Evolutionary conservation across 768 basidiomycete genomes (phyloP).

Genomic region (Rhodotorula kratochvilovae): DNA sequence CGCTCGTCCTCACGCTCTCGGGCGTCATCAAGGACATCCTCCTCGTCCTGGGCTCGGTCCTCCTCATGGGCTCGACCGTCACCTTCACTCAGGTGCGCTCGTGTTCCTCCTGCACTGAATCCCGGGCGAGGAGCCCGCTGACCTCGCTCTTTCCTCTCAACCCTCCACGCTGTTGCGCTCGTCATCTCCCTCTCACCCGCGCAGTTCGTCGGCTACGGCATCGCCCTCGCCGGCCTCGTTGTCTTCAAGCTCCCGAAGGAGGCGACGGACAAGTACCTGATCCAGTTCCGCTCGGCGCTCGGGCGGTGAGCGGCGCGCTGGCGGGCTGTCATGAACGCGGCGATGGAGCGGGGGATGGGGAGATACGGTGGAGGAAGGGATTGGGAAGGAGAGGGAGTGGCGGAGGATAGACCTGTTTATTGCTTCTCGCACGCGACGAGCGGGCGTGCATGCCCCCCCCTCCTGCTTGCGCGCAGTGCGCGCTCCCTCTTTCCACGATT

Average conservation of each 20-base stretch:
- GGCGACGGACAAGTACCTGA: conserved; percentile 33
- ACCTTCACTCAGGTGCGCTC: conserved; percentile 69
- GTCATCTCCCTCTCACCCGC: too few relatives aligned
- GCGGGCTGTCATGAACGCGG: not conserved
- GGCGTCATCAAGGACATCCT: conserved; percentile 74
- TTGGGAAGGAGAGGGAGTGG: too few relatives aligned
- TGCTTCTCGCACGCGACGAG: too few relatives aligned
- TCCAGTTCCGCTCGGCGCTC: conserved; percentile 21
- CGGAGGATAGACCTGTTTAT: too few relatives aligned
- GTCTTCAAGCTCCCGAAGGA: conserved; percentile 43
- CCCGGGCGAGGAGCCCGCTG: conserved; percentile 1
- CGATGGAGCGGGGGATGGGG: too few relatives aligned
- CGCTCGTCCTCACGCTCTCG: conserved; percentile 83
- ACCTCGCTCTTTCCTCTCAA: too few relatives aligned
- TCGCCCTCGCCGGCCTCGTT: conserved; percentile 68
- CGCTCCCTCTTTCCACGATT: too few relatives aligned
- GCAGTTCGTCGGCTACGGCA: conserved; percentile 66
- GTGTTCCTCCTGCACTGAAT: not conserved
- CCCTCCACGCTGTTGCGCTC: too few relatives aligned
- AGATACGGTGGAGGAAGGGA: too few relatives aligned
- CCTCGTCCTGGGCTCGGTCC: conserved; percentile 82
- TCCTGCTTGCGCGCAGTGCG: too few relatives aligned
- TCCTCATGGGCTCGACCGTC: conserved; percentile 74
- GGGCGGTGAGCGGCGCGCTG: conserved; percentile 13
- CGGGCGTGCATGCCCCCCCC: too few relatives aligned